A percentile compares a stretch with the other conserved stretches of the same genome.
Conservation (phyloP, 1,284 basidiomycete species). For the Cryptococcus neoformans region DNA sequence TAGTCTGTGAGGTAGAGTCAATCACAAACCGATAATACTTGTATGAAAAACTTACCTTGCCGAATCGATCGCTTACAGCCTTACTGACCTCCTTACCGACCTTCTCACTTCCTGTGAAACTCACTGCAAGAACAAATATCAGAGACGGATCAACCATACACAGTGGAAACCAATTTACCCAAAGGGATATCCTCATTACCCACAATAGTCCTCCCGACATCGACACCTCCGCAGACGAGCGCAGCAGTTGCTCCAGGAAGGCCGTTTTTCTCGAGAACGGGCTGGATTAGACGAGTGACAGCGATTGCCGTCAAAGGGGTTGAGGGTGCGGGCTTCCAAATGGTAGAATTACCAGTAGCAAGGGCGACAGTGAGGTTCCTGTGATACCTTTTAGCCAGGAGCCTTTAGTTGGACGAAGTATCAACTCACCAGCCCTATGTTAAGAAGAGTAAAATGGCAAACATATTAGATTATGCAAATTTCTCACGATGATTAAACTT, state of each 20-base stretch:
- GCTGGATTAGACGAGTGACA: conserved; percentile 75
- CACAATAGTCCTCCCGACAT: conserved; percentile 74
- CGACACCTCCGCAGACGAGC: conserved; percentile 77
- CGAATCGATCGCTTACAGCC: conserved; percentile 61
- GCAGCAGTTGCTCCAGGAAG: conserved; percentile 78
- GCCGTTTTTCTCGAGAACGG: conserved; percentile 74
- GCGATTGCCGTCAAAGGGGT: conserved; percentile 79
- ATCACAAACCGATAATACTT: conserved; percentile 81
- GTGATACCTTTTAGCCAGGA: not conserved
- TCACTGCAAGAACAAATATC: conserved; percentile 53
- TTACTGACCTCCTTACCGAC: conserved; percentile 82
- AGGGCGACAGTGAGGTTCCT: conserved; percentile 90
- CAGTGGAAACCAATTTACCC: conserved; percentile 30
- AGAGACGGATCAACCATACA: not conserved
- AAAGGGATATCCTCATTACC: conserved; percentile 70
- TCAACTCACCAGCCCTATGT: conserved; percentile 17
- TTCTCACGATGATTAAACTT: not conserved
- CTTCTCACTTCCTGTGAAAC: conserved; percentile 89
- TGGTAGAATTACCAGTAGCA: conserved; percentile 84
- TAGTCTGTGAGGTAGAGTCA: not conserved
- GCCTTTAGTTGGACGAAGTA: not conserved
- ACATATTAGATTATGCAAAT: not conserved
- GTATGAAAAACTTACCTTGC: conserved; percentile 70
- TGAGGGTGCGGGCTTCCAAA: conserved; percentile 92
- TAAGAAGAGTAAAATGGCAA: not conserved